phyloP scores from a whole-genome alignment of 345 rosid genomes.

The Brassica rapa region DNA sequence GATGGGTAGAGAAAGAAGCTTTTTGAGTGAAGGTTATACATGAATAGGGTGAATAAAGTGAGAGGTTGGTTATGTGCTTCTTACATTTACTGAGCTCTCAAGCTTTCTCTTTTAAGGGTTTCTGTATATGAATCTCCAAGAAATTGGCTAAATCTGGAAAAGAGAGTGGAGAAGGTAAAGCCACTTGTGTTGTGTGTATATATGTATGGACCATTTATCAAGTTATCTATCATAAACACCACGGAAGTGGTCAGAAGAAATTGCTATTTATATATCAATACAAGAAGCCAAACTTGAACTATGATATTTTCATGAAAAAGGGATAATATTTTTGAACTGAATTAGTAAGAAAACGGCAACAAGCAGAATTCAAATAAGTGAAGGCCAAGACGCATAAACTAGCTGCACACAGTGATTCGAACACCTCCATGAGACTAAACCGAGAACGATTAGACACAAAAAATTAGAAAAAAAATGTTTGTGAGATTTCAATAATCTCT shows the following conservation, averaged over 20 bases:
- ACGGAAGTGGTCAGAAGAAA: slow-evolving; percentile 23
- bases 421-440: background rate
- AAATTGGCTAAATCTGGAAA: slow-evolving; percentile 16
- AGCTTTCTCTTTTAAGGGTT: slow-evolving; percentile 11
- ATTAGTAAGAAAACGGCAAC: background rate
- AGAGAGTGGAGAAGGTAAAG: slow-evolving; percentile 35
- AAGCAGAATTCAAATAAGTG: background rate
- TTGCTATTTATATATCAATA: slow-evolving; percentile 17
- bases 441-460: background rate
- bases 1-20: slow-evolving; percentile 1
- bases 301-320: slow-evolving; percentile 7
- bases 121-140: slow-evolving; percentile 1
- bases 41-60: slow-evolving; percentile 15
- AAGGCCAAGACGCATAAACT: background rate
- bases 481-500: background rate
- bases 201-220: slow-evolving; percentile 19
- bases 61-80: slow-evolving; percentile 13
- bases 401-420: background rate
- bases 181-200: background rate
- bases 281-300: slow-evolving; percentile 24
- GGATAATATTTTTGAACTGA: background rate
- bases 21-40: background rate
- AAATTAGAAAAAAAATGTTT: background rate
- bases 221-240: background rate
- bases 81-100: slow-evolving; percentile 22